These are phyloP conservation scores for Ophiobolus disseminans DNA, from an alignment of 2,329 filamentous ascomycete genomes.

Conservation along the genomic window DNA sequence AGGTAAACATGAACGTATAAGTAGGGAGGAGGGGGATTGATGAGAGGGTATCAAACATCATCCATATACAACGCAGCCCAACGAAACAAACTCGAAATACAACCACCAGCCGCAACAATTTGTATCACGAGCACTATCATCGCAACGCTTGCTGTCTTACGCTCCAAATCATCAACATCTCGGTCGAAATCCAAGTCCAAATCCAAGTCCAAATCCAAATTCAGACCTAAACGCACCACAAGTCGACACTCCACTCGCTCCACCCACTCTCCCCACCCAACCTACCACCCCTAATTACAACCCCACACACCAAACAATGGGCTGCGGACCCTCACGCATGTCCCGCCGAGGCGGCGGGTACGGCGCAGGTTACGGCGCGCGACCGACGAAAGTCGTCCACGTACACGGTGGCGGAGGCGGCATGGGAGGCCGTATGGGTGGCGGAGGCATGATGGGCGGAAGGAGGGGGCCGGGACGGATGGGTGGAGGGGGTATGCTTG, in stretches of 20 bases:
- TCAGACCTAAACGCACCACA: background rate
- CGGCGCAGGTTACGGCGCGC: background rate
- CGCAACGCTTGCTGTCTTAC: background rate
- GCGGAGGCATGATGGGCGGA: background rate
- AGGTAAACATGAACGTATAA: background rate
- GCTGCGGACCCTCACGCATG: constrained; percentile 24
- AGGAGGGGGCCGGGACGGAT: constrained; percentile 1
- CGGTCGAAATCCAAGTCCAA: background rate
- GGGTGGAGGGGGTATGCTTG: background rate
- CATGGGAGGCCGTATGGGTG: constrained; percentile 2
- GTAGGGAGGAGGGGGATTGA: background rate
- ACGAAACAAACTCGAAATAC: background rate
- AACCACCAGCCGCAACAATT: background rate
- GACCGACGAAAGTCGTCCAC: constrained; percentile 7
- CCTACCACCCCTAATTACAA: background rate
- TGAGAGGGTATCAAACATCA: background rate
- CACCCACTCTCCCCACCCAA: background rate
- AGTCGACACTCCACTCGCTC: background rate
- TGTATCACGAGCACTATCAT: background rate
- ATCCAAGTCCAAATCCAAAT: background rate
- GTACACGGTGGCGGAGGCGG: constrained; percentile 3
- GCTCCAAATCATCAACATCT: background rate
- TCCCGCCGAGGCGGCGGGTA: constrained; percentile 8
- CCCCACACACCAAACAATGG: constrained; percentile 14
- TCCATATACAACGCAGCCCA: background rate